Evolutionary conservation across 345 rosid species (phyloP).

Genomic region (Odontarrhena argentea): DNA sequence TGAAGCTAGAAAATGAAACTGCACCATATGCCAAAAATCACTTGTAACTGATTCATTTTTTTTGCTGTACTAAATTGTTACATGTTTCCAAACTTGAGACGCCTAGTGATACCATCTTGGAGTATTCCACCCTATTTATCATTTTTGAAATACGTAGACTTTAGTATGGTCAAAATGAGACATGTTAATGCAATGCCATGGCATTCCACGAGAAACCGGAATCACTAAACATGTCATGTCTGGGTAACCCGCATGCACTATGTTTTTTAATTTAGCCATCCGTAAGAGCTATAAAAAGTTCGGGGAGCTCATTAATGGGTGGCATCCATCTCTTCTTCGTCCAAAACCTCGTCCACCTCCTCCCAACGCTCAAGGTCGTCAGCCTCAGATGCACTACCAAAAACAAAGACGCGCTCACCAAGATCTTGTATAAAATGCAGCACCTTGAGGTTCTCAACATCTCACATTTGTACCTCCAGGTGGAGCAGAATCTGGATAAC

Average conservation of each 20-base stretch:
- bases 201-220: slow-evolving; percentile 55
- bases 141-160: too few relatives aligned
- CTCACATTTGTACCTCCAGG: slow-evolving; percentile 61
- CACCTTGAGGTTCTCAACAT: slow-evolving; percentile 73
- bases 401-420: slow-evolving; percentile 48
- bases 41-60: too few relatives aligned
- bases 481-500: slow-evolving; percentile 8
- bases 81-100: slow-evolving; percentile 61
- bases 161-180: slow-evolving; percentile 46
- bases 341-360: slow-evolving; percentile 29
- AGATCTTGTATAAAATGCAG: slow-evolving; percentile 50
- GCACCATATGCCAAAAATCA: too few relatives aligned
- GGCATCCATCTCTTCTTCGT: slow-evolving; percentile 48
- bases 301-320: slow-evolving; percentile 65
- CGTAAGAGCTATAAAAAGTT: slow-evolving; percentile 44
- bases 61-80: not conserved
- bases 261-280: slow-evolving; percentile 49
- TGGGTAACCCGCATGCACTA: slow-evolving; percentile 39
- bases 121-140: not conserved
- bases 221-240: slow-evolving; percentile 77
- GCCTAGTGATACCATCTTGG: slow-evolving; percentile 78
- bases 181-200: slow-evolving; percentile 55
- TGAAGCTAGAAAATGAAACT: too few relatives aligned
- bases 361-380: slow-evolving; percentile 53
- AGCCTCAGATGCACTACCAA: slow-evolving; percentile 64